These are phyloP conservation scores for Trichoderma koningiopsis DNA, from an alignment of 2,329 filamentous ascomycete genomes.

Conservation along the genomic window DNA sequence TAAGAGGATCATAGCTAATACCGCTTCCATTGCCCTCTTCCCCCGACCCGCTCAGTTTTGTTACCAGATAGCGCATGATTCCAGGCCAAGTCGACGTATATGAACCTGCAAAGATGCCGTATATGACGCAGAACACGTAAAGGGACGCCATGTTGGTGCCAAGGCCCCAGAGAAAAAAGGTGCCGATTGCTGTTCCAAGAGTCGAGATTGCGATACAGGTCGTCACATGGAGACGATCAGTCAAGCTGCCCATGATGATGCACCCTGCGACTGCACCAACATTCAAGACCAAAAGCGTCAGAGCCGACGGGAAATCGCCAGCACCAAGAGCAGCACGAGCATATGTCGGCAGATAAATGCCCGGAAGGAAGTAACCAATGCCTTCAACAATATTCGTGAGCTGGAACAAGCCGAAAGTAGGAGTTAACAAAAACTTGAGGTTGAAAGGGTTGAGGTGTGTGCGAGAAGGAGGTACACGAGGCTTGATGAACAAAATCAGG, in stretches of 20 bases:
- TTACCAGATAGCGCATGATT: slow-evolving; percentile 49
- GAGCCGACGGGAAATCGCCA: slow-evolving; percentile 52
- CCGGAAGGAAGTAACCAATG: slow-evolving; percentile 65
- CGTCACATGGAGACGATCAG: slow-evolving; percentile 55
- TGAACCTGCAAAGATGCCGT: slow-evolving; percentile 66
- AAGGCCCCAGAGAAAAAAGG: slow-evolving; percentile 64
- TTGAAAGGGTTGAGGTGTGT: slow-evolving; percentile 44
- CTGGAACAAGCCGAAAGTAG: slow-evolving; percentile 59
- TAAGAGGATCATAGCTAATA: slow-evolving; percentile 46
- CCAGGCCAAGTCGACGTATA: slow-evolving; percentile 66
- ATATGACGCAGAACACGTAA: slow-evolving; percentile 62
- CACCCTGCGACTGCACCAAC: slow-evolving; percentile 61
- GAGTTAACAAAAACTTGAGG: slow-evolving; percentile 54
- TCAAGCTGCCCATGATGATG: slow-evolving; percentile 59
- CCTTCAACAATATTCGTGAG: slow-evolving; percentile 60
- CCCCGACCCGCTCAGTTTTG: neutral
- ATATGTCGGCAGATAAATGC: slow-evolving; percentile 63
- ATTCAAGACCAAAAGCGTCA: slow-evolving; percentile 62
- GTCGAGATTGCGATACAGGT: slow-evolving; percentile 61
- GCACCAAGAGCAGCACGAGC: slow-evolving; percentile 51
- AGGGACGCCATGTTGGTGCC: slow-evolving; percentile 55
- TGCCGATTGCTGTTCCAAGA: slow-evolving; percentile 56
- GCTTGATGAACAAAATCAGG: slow-evolving; percentile 58
- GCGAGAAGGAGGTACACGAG: slow-evolving; percentile 50
- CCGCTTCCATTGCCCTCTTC: neutral